phyloP scores from a whole-genome alignment of 352 stramenopile genomes.

The Phytopythium litorale region DNA sequence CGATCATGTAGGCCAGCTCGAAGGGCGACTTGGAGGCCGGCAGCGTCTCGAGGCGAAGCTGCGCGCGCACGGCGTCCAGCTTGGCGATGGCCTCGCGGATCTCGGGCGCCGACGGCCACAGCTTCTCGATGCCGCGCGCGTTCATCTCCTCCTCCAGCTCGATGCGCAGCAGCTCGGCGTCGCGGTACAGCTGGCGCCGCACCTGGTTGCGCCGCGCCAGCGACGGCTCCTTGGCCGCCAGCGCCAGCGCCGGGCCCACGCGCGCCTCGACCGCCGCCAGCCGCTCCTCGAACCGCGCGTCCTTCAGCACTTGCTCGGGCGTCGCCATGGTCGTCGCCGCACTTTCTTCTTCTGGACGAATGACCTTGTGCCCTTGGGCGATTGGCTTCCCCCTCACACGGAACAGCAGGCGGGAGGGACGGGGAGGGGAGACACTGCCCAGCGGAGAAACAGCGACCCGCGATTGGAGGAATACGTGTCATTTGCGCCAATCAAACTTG shows the following conservation, averaged over 20 bases:
- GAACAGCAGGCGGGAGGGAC: too few species aligned
- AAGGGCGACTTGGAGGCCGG: slow-evolving; percentile 33
- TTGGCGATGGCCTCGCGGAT: slow-evolving; percentile 48
- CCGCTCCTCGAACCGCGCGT: slow-evolving; percentile 52
- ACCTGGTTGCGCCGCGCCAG: slow-evolving; percentile 75
- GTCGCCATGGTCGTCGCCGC: slow-evolving; percentile 16
- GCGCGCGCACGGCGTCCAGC: slow-evolving; percentile 56
- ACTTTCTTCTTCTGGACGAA: slow-evolving; percentile 6
- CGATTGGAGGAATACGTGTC: too few species aligned
- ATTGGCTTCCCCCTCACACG: too few species aligned
- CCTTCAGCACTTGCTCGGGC: slow-evolving; percentile 49
- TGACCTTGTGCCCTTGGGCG: neutral
- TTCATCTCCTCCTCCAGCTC: slow-evolving; percentile 81
- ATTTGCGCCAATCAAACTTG: too few species aligned
- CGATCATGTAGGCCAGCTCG: slow-evolving; percentile 60
- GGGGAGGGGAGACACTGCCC: too few species aligned
- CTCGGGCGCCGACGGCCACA: slow-evolving; percentile 41
- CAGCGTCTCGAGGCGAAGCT: slow-evolving; percentile 62
- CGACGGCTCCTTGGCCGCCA: slow-evolving; percentile 32
- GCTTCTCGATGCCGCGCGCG: slow-evolving; percentile 51
- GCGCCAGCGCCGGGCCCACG: slow-evolving; percentile 35
- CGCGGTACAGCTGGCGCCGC: slow-evolving; percentile 60
- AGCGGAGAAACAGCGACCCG: too few species aligned
- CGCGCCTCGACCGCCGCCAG: slow-evolving; percentile 48
- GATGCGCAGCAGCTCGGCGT: slow-evolving; percentile 69